Base-by-base conservation (phyloP, 2,329 filamentous ascomycete species). In the Fusarium sp. region DNA sequence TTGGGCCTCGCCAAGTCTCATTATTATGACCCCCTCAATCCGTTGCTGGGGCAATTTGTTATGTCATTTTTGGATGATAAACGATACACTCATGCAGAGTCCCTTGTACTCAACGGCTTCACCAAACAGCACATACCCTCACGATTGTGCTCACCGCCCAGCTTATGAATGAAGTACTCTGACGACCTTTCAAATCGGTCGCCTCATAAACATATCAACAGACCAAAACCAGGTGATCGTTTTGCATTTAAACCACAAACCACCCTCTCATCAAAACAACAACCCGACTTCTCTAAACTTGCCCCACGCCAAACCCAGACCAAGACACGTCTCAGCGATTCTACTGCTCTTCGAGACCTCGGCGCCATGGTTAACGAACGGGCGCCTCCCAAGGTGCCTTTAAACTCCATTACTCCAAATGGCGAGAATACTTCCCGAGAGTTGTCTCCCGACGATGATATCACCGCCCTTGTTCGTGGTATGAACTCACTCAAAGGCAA, bases 331-430 rank as follows among this genome's bases (percentile, higher is more conserved):
- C 60, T 62, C 30, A 30, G 53, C 33, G 42, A 69, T 27, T 70
- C 38, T 18, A 66, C 55, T 32, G 66, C 64, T 33, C 71, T 77
- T 35, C 50, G 55, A 64, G 61, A 71, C 33, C 58, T 76, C 20
- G 57, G 55, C 70, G 73, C 55, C 71, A 87, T 86, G 85, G 86
- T 82, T 73, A 84, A 81, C 76, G 86, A 82, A 80, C 84, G 77
- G 72, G 85, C 75, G 75, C 85, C 77, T 65, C 83, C 80, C 68
- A 85, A 81, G 83, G 81, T 75, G 77, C 84, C 80, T 38, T 77
- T 75, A 76, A 84, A 75, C 75, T 81, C 85, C 20, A 77, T 77
- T 49, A 76, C 76, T n/a, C 75, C 75, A 30, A 80, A 77, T 63
- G 73, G 77, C 60, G 78, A 78, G 27, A 71, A 65, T 50, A 35